These are phyloP conservation scores for Irpex lacteus DNA, from an alignment of 1,284 basidiomycete genomes.

Conservation along the genomic window DNA sequence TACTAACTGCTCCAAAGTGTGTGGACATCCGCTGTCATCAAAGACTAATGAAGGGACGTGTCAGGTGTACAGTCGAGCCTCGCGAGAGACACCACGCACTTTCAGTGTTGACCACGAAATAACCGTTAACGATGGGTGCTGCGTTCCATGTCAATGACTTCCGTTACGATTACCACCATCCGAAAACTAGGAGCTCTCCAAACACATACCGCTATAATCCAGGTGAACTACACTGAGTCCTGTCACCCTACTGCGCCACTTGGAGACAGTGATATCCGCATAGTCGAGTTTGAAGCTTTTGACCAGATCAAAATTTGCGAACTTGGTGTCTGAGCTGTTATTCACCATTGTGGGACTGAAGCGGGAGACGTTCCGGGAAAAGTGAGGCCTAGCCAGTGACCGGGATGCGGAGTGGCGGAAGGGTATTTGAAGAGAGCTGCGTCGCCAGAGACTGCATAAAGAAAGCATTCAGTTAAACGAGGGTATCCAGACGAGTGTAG, in stretches of 20 bases:
- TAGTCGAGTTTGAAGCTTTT: constrained; percentile 70
- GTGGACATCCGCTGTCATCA: constrained; percentile 90
- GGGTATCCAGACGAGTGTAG: constrained; percentile 2
- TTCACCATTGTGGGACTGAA: constrained; percentile 22
- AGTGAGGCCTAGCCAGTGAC: background rate
- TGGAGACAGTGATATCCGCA: constrained; percentile 75
- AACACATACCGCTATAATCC: constrained; percentile 71
- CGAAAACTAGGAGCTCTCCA: background rate
- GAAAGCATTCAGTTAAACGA: constrained; percentile 5
- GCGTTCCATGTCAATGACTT: constrained; percentile 12
- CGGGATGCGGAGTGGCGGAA: background rate
- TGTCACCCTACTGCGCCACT: constrained; percentile 80
- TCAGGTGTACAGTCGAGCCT: background rate
- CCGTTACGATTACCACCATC: constrained; percentile 9
- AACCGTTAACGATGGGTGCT: constrained; percentile 92
- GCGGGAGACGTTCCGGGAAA: constrained; percentile 3
- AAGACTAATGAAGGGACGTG: constrained; percentile 58
- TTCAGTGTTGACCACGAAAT: constrained; percentile 91
- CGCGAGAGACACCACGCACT: constrained; percentile 47
- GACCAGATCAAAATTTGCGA: constrained; percentile 80
- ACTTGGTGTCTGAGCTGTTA: constrained; percentile 31
- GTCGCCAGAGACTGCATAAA: constrained; percentile 5
- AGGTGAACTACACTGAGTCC: constrained; percentile 80
- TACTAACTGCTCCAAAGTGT: constrained; percentile 88
- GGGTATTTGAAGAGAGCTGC: constrained; percentile 3